Evolutionary conservation across 2,329 filamentous ascomycete species (phyloP).

Genomic region (Kalaharituber pfeilii): DNA sequence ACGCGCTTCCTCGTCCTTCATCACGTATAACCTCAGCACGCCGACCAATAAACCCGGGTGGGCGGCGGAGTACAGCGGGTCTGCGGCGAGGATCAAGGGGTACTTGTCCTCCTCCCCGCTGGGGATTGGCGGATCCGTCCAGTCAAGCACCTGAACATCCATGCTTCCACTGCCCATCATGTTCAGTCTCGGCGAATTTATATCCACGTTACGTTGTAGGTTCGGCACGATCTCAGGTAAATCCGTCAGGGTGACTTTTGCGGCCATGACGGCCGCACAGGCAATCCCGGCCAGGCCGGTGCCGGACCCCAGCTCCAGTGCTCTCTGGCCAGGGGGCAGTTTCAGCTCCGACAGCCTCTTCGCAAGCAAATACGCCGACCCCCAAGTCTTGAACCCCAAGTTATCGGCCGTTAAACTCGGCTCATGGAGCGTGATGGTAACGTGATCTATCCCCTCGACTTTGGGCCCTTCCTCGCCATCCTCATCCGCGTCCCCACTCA

Average conservation of each 20-base stretch:
- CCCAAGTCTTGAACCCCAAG: conserved; percentile 89
- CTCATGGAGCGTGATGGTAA: conserved; percentile 61
- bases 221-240: conserved; percentile 71
- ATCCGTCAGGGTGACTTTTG: conserved; percentile 59
- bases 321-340: conserved; percentile 20
- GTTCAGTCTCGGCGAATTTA: conserved; percentile 35
- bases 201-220: conserved; percentile 51
- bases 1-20: conserved; percentile 38
- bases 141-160: conserved; percentile 53
- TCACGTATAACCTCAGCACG: conserved; percentile 52
- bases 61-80: conserved; percentile 69
- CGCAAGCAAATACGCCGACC: conserved; percentile 70
- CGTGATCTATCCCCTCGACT: conserved; percentile 25
- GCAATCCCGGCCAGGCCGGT: conserved; percentile 83
- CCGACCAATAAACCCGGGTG: conserved; percentile 60
- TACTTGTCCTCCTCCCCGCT: conserved; percentile 32
- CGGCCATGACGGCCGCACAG: conserved; percentile 53
- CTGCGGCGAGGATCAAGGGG: conserved; percentile 63
- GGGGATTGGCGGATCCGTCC: conserved; percentile 40
- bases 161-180: conserved; percentile 35
- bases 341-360: conserved; percentile 43
- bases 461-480: conserved; percentile 19
- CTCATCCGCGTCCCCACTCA: conserved; percentile 25
- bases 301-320: conserved; percentile 69
- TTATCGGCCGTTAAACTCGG: conserved; percentile 76